Evolutionary conservation across 352 stramenopile species (phyloP).

Genomic region (Phytophthora sp.): DNA sequence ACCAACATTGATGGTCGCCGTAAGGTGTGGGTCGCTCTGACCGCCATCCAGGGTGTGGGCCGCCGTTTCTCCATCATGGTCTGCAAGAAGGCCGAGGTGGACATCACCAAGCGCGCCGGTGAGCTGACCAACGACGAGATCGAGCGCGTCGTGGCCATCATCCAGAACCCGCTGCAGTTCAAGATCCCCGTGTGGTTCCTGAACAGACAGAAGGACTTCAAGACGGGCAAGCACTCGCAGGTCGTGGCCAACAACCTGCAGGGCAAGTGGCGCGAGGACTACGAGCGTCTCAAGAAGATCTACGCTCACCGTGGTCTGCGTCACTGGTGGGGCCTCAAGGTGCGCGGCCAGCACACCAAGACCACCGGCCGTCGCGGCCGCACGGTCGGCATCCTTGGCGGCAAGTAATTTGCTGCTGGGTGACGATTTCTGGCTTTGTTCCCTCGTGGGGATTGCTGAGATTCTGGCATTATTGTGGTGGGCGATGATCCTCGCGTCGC

Average conservation of each 20-base stretch:
- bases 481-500: slow-evolving; percentile 27
- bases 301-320: slow-evolving; percentile 99
- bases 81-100: slow-evolving; percentile 99
- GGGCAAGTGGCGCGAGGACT: slow-evolving; percentile 98
- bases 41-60: slow-evolving; percentile 86
- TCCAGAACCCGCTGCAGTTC: slow-evolving; percentile 99
- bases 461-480: slow-evolving; percentile 68
- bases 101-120: slow-evolving; percentile 98
- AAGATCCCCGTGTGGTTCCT: slow-evolving; percentile 99
- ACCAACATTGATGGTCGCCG: slow-evolving; percentile 99
- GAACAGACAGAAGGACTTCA: slow-evolving; percentile 99
- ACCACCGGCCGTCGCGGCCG: slow-evolving; percentile 96
- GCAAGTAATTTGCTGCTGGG: slow-evolving; percentile 72
- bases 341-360: slow-evolving; percentile 99
- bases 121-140: slow-evolving; percentile 99
- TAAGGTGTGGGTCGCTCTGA: slow-evolving; percentile 90
- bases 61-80: slow-evolving; percentile 92
- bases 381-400: slow-evolving; percentile 82
- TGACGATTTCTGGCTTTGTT: slow-evolving; percentile 38
- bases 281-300: slow-evolving; percentile 99
- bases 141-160: slow-evolving; percentile 99
- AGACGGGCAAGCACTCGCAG: slow-evolving; percentile 99
- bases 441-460: slow-evolving; percentile 61
- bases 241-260: slow-evolving; percentile 98
- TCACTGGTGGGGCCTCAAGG: slow-evolving; percentile 99